Percentiles rank a stretch among this genome's conserved stretches.
Conservation (phyloP, 2,329 filamentous ascomycete species). For the Botrytis aclada region DNA sequence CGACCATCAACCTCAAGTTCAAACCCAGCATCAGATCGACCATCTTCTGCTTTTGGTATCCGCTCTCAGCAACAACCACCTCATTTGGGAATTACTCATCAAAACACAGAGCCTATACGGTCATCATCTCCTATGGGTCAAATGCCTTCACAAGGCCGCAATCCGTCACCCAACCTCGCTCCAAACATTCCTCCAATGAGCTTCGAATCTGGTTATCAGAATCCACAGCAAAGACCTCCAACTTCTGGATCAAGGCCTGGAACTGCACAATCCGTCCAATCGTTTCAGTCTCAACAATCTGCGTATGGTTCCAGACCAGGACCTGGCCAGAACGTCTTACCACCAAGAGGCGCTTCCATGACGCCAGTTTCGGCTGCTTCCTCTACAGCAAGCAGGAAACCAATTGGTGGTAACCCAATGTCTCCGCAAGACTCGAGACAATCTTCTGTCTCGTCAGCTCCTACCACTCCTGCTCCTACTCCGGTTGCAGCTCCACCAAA, state of each 20-base stretch:
- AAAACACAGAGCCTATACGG: conserved; percentile 37
- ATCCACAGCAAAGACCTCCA: conserved; percentile 19
- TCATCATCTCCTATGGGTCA: conserved; percentile 47
- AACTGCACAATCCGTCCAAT: conserved; percentile 6
- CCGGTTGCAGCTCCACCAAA: conserved; percentile 57
- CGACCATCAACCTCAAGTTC: conserved; percentile 39
- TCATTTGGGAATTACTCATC: conserved; percentile 18
- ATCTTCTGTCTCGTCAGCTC: conserved; percentile 20
- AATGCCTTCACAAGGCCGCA: conserved; percentile 43
- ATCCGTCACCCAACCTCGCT: conserved; percentile 5
- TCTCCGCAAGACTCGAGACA: conserved; percentile 19
- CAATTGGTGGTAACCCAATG: not conserved
- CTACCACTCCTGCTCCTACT: conserved; percentile 23
- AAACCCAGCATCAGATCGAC: conserved; percentile 42
- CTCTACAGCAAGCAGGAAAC: not conserved
- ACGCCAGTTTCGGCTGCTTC: conserved; percentile 9
- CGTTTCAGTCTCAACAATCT: conserved; percentile 15
- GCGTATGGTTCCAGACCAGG: not conserved
- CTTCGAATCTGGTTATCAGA: conserved; percentile 19
- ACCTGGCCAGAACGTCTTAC: conserved; percentile 24
- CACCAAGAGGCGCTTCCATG: conserved; percentile 30
- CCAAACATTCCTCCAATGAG: conserved; percentile 17
- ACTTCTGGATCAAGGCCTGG: conserved; percentile 11
- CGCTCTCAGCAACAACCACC: conserved; percentile 38
- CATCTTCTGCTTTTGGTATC: conserved; percentile 49